Evolutionary conservation across 495 filamentous ascomycete species (phyloP).

Genomic region (Penicillium atrosanguineum): DNA sequence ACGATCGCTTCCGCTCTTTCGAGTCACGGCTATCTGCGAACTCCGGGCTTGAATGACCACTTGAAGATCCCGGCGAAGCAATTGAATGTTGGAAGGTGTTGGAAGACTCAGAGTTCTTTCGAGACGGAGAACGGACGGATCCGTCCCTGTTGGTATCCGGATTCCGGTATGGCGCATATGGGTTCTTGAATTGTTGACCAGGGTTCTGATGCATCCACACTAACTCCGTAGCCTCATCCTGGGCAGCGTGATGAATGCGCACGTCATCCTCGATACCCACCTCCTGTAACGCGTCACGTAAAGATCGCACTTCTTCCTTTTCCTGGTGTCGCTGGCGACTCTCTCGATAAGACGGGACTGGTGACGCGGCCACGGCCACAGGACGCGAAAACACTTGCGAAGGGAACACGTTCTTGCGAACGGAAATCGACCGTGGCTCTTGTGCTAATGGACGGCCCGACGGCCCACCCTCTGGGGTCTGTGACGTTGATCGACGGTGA

Average conservation of each 20-base stretch:
- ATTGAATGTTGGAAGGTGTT: conserved; percentile 19
- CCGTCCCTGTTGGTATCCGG: conserved; percentile 47
- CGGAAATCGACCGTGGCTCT: conserved; percentile 34
- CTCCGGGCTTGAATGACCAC: conserved; percentile 23
- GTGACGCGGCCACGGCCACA: conserved; percentile 31
- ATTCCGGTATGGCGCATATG: conserved; percentile 59
- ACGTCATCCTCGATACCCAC: conserved; percentile 72
- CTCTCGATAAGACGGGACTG: conserved; percentile 71
- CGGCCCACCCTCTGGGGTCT: conserved; percentile 27
- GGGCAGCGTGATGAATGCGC: conserved; percentile 68
- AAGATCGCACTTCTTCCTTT: conserved; percentile 73
- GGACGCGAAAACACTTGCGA: conserved; percentile 31
- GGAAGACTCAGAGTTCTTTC: conserved; percentile 30
- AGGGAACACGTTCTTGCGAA: conserved; percentile 44
- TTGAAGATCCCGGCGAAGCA: conserved; percentile 25
- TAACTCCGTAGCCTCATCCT: conserved; percentile 82
- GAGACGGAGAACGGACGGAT: conserved; percentile 48
- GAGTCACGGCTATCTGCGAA: conserved; percentile 3
- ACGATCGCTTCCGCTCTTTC: conserved; percentile 15
- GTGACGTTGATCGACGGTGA: conserved; percentile 45
- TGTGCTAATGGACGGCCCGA: conserved; percentile 46
- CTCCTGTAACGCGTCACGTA: conserved; percentile 77
- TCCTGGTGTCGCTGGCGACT: conserved; percentile 80
- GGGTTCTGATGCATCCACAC: conserved; percentile 82
- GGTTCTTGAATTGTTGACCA: conserved; percentile 49